Evolutionary conservation across 2,329 filamentous ascomycete genomes (phyloP).

Genomic region (Calycina herbarum): DNA sequence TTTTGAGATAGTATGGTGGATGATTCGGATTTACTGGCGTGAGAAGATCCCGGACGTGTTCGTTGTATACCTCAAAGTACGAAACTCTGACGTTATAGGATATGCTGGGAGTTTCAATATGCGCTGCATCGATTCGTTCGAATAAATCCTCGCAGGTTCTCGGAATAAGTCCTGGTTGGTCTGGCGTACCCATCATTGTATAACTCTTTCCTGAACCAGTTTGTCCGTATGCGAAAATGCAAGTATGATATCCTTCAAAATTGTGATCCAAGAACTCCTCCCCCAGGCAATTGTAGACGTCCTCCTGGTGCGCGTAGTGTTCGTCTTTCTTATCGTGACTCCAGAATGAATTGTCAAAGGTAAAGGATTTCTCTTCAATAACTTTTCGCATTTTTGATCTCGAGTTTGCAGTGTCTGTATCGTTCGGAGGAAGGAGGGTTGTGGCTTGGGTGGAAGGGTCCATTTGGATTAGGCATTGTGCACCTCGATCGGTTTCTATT

Average conservation of each 20-base stretch:
- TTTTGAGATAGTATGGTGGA: slow-evolving; percentile 89
- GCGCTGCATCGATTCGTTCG: slow-evolving; percentile 77
- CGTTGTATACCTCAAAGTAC: slow-evolving; percentile 99
- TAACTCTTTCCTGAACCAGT: slow-evolving; percentile 98
- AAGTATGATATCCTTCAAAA: slow-evolving; percentile 98
- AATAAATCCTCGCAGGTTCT: slow-evolving; percentile 96
- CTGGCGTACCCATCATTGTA: slow-evolving; percentile 90
- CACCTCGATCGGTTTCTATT: slow-evolving; percentile 76
- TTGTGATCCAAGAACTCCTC: slow-evolving; percentile 99
- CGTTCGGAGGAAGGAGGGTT: slow-evolving; percentile 69
- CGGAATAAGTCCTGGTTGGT: slow-evolving; percentile 88
- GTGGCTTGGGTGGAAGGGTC: slow-evolving; percentile 84
- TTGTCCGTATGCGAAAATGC: slow-evolving; percentile 98
- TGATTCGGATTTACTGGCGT: slow-evolving; percentile 70
- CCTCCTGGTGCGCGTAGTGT: slow-evolving; percentile 89
- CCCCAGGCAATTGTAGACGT: slow-evolving; percentile 90
- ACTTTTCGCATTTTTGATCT: slow-evolving; percentile 69
- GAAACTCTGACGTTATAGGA: slow-evolving; percentile 97
- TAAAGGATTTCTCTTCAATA: slow-evolving; percentile 86
- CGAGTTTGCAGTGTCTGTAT: slow-evolving; percentile 53
- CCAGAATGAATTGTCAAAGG: slow-evolving; percentile 98
- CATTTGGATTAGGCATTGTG: slow-evolving; percentile 89
- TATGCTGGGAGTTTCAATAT: slow-evolving; percentile 80
- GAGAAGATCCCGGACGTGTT: slow-evolving; percentile 93
- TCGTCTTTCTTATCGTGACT: slow-evolving; percentile 77